Conservation (phyloP, 805 yeast species). For the Pichia cabralensis region DNA sequence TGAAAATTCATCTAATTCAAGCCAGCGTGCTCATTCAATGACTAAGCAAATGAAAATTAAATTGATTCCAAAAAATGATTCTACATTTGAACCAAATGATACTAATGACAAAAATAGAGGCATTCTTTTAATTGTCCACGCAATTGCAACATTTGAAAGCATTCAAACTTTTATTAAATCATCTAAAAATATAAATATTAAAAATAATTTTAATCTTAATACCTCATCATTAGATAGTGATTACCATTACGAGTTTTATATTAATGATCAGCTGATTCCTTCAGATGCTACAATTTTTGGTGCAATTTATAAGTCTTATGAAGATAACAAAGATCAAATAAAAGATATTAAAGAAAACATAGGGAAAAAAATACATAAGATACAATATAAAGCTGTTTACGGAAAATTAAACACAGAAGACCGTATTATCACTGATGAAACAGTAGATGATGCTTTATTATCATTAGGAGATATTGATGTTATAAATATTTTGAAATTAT, state of each 20-base stretch:
- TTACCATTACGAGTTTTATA: conserved; percentile 42
- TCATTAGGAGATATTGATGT: conserved; percentile 26
- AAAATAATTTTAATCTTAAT: conserved; percentile 7
- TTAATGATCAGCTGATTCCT: conserved; percentile 50
- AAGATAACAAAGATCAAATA: neutral
- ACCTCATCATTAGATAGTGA: conserved; percentile 15
- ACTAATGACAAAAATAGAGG: conserved; percentile 19
- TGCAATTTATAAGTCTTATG: conserved; percentile 40
- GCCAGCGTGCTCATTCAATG: conserved; percentile 44
- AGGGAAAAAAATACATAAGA: conserved; percentile 31
- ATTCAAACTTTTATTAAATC: conserved; percentile 37
- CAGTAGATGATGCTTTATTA: conserved; percentile 20
- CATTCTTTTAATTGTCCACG: conserved; percentile 42
- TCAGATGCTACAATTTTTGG: conserved; percentile 68
- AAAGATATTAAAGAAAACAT: conserved; percentile 29
- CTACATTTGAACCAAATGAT: no score
- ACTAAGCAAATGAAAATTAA: conserved; percentile 62
- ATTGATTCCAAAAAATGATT: conserved; percentile 35
- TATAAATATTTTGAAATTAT: conserved; percentile 33
- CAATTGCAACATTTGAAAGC: conserved; percentile 49
- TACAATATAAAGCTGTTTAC: conserved; percentile 48
- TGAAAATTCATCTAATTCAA: conserved; percentile 10
- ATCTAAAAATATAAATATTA: conserved; percentile 1
- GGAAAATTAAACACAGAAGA: conserved; percentile 42
- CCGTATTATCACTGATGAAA: conserved; percentile 26